Evolutionary conservation across 2,329 filamentous ascomycete species (phyloP), one percentile per base, ranked within the genome.

Genomic region (Lachnellula suecica): DNA sequence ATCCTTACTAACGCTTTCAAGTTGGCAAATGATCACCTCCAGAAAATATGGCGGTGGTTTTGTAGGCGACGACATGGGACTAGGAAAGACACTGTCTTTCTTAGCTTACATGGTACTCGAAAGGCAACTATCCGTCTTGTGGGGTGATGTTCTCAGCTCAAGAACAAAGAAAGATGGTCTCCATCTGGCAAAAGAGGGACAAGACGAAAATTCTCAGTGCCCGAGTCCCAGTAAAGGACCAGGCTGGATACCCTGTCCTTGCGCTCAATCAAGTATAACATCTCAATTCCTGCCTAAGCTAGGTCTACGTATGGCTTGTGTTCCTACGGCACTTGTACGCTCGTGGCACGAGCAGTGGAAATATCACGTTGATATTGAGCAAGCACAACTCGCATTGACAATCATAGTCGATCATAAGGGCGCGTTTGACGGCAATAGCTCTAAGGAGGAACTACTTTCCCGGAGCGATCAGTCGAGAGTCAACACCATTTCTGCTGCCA

Each of bases 41-140:
- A 34, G 57, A 2, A 79, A 88, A 59, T 82, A 83, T 2, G 75
- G 83, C 7, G 88, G 88, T 24, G 72, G 65, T 43, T 74, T 82
- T 13, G 60, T 82, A 1, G 78, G 77, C 0, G 79, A 82, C 57
- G 78, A 81, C 46, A 81, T 81, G 78, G 79, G 79, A 50, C 57
- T 31, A 2, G 57, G 58, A 44, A 46, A 52, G 17, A 54, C 57
- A 24, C 55, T 59, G 8, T 44, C 40, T 4, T 31, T 45, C 4
- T 37, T 59, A 3, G 71, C 75, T 0, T 63, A 78, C 0, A 68
- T 79, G 13, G n/a, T n/a, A 50, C 57, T 31, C 3, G 57, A 59
- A 44, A 46, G 55, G 17, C 57, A 59, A 24, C 55, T 59, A 10
- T 44, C 40, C 4, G 23, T 45, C 4, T 37, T 59, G 2, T 53